A percentile compares a stretch with the other conserved stretches of the same genome.
These are phyloP conservation scores for Cubamyces sp. DNA, from an alignment of 768 basidiomycete genomes.

Conservation along the genomic window DNA sequence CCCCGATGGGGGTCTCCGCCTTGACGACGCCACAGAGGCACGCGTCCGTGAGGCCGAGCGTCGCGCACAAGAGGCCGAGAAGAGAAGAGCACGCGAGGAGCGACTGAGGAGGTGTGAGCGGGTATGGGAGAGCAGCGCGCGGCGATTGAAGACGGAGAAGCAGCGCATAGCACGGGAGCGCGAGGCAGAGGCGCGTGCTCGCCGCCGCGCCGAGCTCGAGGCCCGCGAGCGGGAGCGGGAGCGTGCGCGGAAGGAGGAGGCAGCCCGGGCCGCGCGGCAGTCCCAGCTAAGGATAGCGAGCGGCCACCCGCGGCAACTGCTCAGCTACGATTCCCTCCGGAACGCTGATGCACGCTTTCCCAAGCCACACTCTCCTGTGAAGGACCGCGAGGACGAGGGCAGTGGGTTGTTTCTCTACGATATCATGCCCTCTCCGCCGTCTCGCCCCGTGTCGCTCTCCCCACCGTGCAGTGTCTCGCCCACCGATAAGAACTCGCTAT, in stretches of 20 bases:
- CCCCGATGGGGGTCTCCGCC: conserved; percentile 41
- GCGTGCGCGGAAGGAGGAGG: conserved; percentile 29
- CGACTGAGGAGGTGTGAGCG: conserved; percentile 32
- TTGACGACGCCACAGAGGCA: conserved; percentile 48
- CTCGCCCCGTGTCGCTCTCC: conserved; percentile 28
- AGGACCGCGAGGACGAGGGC: conserved; percentile 17
- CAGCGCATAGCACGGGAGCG: conserved; percentile 25
- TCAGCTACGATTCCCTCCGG: conserved; percentile 31
- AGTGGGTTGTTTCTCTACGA: conserved; percentile 39
- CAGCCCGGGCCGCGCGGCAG: conserved; percentile 25
- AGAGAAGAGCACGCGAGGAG: conserved; percentile 37
- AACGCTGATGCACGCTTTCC: conserved; percentile 24
- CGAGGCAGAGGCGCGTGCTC: conserved; percentile 28
- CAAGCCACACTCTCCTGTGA: conserved; percentile 17
- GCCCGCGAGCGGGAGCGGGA: conserved; percentile 31
- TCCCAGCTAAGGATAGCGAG: conserved; percentile 24
- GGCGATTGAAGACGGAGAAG: conserved; percentile 31
- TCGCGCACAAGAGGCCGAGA: conserved; percentile 40
- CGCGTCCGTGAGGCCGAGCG: conserved; percentile 42
- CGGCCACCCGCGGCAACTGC: conserved; percentile 28
- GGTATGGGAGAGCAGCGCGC: conserved; percentile 34
- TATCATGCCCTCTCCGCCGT: conserved; percentile 35
- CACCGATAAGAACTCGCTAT: conserved; percentile 21
- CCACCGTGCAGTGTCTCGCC: conserved; percentile 20
- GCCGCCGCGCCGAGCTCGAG: conserved; percentile 28